Evolutionary conservation across 1,139 yeast genomes (phyloP), one percentile per base, ranked within the genome.

Genomic region (Kurtzmaniella quercitrusa): DNA sequence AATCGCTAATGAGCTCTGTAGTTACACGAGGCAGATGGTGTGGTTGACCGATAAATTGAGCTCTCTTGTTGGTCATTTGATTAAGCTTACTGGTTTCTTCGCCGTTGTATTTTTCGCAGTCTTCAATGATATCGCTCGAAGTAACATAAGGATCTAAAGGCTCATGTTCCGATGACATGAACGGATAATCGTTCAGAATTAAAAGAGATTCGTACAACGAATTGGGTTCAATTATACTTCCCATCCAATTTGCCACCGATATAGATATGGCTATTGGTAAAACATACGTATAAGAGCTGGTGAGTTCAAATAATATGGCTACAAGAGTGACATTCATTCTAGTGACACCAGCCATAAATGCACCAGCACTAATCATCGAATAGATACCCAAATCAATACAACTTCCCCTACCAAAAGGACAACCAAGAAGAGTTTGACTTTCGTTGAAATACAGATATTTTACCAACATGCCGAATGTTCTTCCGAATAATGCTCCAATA

Each of bases 301-400:
- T 81, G 41, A 80, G 60, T 53, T 80, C 86, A 56, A 81, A 80
- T 46, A 80, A 56, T 42, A 81, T 80, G 8, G 79, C 79, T 1
- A 81, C 83, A 39, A 80, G 59, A 1, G 85, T 78, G 37, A 81
- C 77, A 46, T 80, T 80, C 86, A 80, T 81, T 48, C 85, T 63
- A 1, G 86, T 81, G 3, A 80, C 79, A 1, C 86, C 86, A 0
- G 85, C 86, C 81, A 80, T 77, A 48, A 79, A 79, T 1, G 85
- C 82, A 3, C 85, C 86, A 0, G 85, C 85, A 9, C 82, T 77
- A 2, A 80, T 79, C 80, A 80, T 78, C 3, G 85, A 75, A 57
- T 81, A 80, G n/a, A 79, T 77, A 0, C 85, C 86, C 46, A 79
- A 65, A 48, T 75, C 80, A n/a, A 75, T 65, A 57, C 78, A 64